These are phyloP conservation scores for Quercus rubra DNA, from an alignment of 306 rosid species.

Conservation along the genomic window DNA sequence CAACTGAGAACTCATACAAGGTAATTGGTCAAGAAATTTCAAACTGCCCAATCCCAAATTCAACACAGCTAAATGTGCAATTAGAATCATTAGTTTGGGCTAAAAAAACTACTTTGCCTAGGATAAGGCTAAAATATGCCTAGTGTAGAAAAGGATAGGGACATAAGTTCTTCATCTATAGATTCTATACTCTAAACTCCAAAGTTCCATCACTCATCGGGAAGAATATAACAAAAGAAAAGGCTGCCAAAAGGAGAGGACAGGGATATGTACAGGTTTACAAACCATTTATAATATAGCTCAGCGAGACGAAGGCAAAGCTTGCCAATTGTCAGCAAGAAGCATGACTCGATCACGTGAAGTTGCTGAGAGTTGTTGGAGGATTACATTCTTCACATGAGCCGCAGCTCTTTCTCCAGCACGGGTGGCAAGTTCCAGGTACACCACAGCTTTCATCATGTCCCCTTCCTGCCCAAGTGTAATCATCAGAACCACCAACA, in stretches of 20 bases:
- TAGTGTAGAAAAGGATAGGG: neutral
- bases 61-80: neutral
- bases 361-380: constrained; percentile 54
- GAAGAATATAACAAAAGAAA: neutral
- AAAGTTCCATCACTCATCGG: neutral
- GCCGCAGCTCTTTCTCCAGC: constrained; percentile 73
- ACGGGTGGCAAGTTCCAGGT: constrained; percentile 83
- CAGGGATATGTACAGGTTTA: neutral
- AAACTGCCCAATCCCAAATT: neutral
- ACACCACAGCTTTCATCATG: constrained; percentile 77
- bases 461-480: constrained; percentile 64
- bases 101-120: too few relatives aligned
- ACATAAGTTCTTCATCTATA: neutral
- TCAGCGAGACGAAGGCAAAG: constrained; percentile 59
- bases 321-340: constrained; percentile 65
- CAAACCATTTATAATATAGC: neutral
- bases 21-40: neutral
- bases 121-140: neutral
- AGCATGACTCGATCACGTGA: constrained; percentile 55
- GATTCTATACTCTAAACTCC: neutral
- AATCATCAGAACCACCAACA: constrained; percentile 9
- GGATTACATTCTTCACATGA: constrained; percentile 61
- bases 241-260: neutral
- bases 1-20: neutral
- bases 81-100: neutral